phyloP scores from a whole-genome alignment of 2,329 filamentous ascomycete genomes.

The Fusarium subtropicale region DNA sequence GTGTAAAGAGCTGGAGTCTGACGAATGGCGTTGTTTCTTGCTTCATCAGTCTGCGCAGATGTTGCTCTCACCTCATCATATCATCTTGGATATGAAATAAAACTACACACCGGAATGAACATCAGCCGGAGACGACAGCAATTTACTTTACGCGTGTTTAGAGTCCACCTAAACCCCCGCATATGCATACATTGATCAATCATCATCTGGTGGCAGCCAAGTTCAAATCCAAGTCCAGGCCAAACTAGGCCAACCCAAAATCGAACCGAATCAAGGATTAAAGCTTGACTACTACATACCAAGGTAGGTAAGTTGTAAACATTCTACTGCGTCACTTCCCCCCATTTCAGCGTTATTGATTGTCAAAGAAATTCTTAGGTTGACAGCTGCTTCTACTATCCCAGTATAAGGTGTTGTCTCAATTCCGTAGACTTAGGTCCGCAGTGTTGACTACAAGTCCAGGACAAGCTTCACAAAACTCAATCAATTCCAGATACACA shows the following conservation, averaged over 20 bases:
- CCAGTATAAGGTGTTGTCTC: neutral
- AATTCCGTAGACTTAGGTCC: neutral
- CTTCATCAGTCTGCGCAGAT: neutral
- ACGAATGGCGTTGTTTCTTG: neutral
- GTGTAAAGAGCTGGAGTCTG: slow-evolving; percentile 9
- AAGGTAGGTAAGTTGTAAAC: neutral
- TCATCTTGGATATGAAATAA: slow-evolving; percentile 3
- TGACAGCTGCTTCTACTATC: slow-evolving; percentile 8
- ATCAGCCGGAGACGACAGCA: neutral
- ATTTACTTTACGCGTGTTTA: neutral
- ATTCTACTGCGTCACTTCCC: slow-evolving; percentile 43
- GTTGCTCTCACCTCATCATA: neutral
- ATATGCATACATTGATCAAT: neutral
- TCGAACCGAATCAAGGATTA: slow-evolving; percentile 40
- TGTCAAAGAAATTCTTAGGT: slow-evolving; percentile 11
- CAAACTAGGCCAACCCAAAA: slow-evolving; percentile 31
- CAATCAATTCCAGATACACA: neutral
- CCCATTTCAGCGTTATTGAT: slow-evolving; percentile 16
- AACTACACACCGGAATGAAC: slow-evolving; percentile 9
- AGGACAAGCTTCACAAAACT: neutral
- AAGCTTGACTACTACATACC: slow-evolving; percentile 23
- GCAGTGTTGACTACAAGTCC: neutral
- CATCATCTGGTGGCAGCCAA: slow-evolving; percentile 13
- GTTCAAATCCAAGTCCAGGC: neutral
- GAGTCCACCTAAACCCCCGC: slow-evolving; percentile 27